Base-by-base conservation (phyloP, 768 basidiomycete species). In the button mushroom (Agaricus bisporus) region DNA sequence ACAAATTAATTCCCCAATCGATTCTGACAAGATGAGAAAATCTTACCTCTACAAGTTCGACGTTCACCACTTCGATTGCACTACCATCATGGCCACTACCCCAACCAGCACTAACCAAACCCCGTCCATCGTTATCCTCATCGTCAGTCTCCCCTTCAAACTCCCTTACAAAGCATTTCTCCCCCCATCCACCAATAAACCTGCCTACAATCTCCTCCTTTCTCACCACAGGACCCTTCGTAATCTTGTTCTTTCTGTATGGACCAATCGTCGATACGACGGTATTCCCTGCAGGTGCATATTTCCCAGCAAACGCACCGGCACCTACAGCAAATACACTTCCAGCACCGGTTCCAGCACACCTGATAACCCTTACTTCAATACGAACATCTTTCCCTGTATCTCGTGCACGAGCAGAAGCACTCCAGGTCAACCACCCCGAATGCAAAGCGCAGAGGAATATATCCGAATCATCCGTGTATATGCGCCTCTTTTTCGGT, bases 31-130 rank as follows among this genome's bases (percentile, higher is more conserved):
- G 10, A 57, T 51, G 41, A 20, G 42, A 58, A 60, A 44, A 44
- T 43, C 81, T 35, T 58, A 88, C 88, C 74, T 81, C 72, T 44
- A 81, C 76, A 62, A 86, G 82, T 58, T 80, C 74, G 15, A 80
- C 85, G 22, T 70, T 73, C 15, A 89, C 65, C 49, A 90, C 77
- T 70, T 88, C 88, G 60, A 88, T 76, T 22, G 83, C 86, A 60
- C 83, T 82, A 22, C 88, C 88, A 56, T 88, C 87, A 58, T 89
- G 88, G 2, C 83, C 82, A 58, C 78, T 81, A n/a, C 87, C 86
- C 88, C 88, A 88, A 0, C 80, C 80, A 8, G 80, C 83, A 65
- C 85, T 86, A n/a, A 76, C 70, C 59, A 86, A 66, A 9, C 75
- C 71, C 44, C 83, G 67, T 25, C 83, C 83, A 59, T 86, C 85